These are phyloP conservation scores for Penicillium ochrochloron DNA, from an alignment of 495 filamentous ascomycete species.

Conservation along the genomic window DNA sequence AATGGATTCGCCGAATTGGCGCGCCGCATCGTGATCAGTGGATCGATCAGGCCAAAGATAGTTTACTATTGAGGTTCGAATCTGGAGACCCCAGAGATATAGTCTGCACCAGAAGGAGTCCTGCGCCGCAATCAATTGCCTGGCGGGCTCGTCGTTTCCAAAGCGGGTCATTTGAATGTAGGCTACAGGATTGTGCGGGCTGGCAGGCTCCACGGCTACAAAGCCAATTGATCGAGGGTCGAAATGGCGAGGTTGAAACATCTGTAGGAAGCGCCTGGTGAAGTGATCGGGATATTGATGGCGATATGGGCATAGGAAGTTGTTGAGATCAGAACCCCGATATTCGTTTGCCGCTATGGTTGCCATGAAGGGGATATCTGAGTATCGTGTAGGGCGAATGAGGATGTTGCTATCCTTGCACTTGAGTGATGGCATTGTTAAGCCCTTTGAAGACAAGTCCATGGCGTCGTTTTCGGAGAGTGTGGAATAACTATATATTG, in stretches of 20 bases:
- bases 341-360: conserved; percentile 12
- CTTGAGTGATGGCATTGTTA: not conserved
- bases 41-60: conserved; percentile 20
- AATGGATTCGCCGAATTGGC: not conserved
- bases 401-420: conserved; percentile 3
- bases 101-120: conserved; percentile 6
- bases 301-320: conserved; percentile 18
- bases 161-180: conserved; percentile 20
- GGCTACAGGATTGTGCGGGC: conserved; percentile 10
- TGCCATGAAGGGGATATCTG: conserved; percentile 14
- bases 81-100: conserved; percentile 5
- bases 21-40: conserved; percentile 6
- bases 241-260: conserved; percentile 16
- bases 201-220: conserved; percentile 12
- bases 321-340: conserved; percentile 11
- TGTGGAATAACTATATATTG: not conserved
- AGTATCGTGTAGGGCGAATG: conserved; percentile 11
- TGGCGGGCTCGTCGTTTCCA: conserved; percentile 13
- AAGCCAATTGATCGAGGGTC: conserved; percentile 19
- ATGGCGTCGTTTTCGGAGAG: not conserved
- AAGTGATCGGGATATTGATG: conserved; percentile 19
- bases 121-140: not conserved
- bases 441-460: not conserved
- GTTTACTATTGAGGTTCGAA: conserved; percentile 2
- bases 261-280: conserved; percentile 17